Base-by-base conservation (phyloP, 2,329 filamentous ascomycete species). In the Dactylonectria estremocensis region DNA sequence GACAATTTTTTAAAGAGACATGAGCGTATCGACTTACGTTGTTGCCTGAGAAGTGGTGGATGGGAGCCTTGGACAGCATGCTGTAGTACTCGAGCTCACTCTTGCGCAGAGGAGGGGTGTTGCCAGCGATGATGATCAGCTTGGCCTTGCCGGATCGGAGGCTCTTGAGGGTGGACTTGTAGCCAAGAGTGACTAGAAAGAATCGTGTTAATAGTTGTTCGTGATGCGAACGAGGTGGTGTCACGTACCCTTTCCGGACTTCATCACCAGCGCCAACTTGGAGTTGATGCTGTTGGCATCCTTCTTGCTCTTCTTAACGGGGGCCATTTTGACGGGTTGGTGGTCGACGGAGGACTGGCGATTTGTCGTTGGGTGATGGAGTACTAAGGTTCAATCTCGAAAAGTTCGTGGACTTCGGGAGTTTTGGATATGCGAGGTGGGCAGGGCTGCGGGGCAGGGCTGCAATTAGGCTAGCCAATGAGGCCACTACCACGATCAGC, bases 41-140 rank as follows among this genome's bases (percentile, higher is more conserved):
- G 92, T 97, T 97, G 81, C 96, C 96, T 78, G 90, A 90, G 88
- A 98, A 98, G 90, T 99, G 96, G 90, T 98, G 95, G 80, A 98
- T 95, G 75, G 93, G 91, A 79, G 92, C 94, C 92, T 98, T 97
- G 84, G 91, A 92, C 80, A 97, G 86, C 94, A 96, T 96, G 83
- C 90, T 90, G 89, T 95, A 95, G 88, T 94, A 98, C 89, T 98
- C 95, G 73, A 98, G 91, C 90, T 98, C 95, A 80, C 91, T 94
- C 92, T 98, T 99, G 85, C 95, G 92, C 80, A 99, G 93, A 85
- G 96, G 96, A 82, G 95, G 95, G 77, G 95, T 97, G 90, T 99
- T 98, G 87, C 93, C 95, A 78, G 82, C 81, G 68, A 97, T 97
- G 87, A 97, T 95, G 84, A 98, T 94, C 77, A 98, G 91, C 93